Percentiles rank a stretch among this genome's conserved stretches.
Conservation (phyloP, 2,329 filamentous ascomycete genomes). For the Stachybotrys chartarum region DNA sequence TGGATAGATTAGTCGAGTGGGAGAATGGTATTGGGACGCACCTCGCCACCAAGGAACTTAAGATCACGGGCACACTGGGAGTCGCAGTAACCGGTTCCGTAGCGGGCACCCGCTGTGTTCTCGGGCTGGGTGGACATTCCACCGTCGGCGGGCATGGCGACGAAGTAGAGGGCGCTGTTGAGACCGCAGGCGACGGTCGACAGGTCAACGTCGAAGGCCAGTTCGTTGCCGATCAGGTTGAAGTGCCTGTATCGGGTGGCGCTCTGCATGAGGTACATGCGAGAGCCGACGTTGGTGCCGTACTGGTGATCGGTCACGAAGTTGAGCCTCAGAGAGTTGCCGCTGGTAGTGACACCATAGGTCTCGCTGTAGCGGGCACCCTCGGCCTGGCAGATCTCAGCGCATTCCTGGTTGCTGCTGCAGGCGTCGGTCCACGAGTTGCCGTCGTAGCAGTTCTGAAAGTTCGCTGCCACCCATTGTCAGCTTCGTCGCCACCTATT, state of each 20-base stretch:
- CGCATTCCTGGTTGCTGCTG: slow-evolving; percentile 29
- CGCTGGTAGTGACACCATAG: slow-evolving; percentile 39
- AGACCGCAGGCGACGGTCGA: slow-evolving; percentile 56
- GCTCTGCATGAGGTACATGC: slow-evolving; percentile 31
- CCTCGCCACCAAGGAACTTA: slow-evolving; percentile 38
- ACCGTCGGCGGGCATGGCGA: slow-evolving; percentile 46
- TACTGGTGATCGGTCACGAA: slow-evolving; percentile 42
- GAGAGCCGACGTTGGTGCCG: slow-evolving; percentile 31
- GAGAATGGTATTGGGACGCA: slow-evolving; percentile 10
- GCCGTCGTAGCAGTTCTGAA: slow-evolving; percentile 41
- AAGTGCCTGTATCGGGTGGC: slow-evolving; percentile 45
- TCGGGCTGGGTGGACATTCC: slow-evolving; percentile 35
- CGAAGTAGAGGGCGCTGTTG: slow-evolving; percentile 57
- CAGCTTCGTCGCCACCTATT: not conserved
- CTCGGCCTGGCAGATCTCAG: slow-evolving; percentile 37
- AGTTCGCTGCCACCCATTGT: slow-evolving; percentile 13
- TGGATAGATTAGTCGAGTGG: not conserved
- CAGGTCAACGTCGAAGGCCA: slow-evolving; percentile 58
- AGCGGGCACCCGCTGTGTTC: slow-evolving; percentile 49
- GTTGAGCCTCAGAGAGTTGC: slow-evolving; percentile 39
- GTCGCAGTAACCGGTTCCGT: slow-evolving; percentile 57
- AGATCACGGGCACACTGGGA: slow-evolving; percentile 42
- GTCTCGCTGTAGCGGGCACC: slow-evolving; percentile 38
- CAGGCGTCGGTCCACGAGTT: slow-evolving; percentile 31
- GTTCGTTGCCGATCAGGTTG: slow-evolving; percentile 51